Base-by-base conservation (phyloP, 176 grass and related monocot species). In the Metroxylon sagu region DNA sequence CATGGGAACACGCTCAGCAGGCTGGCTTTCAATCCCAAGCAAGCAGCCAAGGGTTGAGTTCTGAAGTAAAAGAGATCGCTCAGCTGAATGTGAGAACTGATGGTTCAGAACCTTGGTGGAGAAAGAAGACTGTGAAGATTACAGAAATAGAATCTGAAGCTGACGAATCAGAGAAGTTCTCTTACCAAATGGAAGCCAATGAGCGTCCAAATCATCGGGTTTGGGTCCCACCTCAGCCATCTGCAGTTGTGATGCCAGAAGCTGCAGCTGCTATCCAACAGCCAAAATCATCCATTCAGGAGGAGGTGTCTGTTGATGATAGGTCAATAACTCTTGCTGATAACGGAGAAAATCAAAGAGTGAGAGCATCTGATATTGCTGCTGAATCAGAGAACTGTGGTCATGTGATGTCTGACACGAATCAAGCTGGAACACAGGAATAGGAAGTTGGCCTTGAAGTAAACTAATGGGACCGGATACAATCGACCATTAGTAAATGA, bases 1-100 rank as follows among this genome's bases (percentile, higher is more conserved):
- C 52, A 55, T 68, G 65, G 52, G 52, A 68, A 68, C 14, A 17
- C 28, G 15, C 4, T 56, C 65, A 56, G 52, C 26, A 54, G 26
- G 27, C 16, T 54, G 65, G 17, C 17, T 27, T 56, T 25, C 65
- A 31, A 10, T 68, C 65, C 29, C 26, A 68, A 3, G 10, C 52
- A 5, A 68, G 14, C 29, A 52, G 52, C 18, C 29, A 19, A 54
- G 18, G 51, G 3, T 30, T 48, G 52, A 30, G 55, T 55, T 55
- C 52, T 35, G 50, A 48, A 7, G 27, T 30, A 30, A 4, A 2
- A 25, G 21, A 5, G 2, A 43, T 21, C 15, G 21, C 50, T 55
- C 51, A 21, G 27, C 17, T 48, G n/a, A 43, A 68, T 55, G 65
- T 29, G 26, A 14, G 39, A 43, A 56, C 18, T 16, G 16, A 18